Evolutionary conservation across 192 early-diverging fungal genomes (phyloP), one percentile per base, ranked within the genome.

Genomic region (Umbelopsis sp.): DNA sequence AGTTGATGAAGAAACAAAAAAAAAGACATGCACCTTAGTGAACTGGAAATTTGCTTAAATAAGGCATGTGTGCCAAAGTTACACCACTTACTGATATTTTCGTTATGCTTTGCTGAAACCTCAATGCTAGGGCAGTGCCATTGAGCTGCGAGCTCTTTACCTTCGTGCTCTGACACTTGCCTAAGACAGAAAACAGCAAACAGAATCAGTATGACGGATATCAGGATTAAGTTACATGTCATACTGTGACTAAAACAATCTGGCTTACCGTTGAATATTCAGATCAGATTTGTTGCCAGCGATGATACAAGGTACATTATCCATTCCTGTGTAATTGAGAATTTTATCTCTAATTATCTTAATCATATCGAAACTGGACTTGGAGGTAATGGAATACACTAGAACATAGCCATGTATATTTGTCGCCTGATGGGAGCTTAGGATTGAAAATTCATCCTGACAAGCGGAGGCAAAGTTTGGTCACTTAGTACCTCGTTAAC

Each of bases 241-340:
- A 41, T 41, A 41, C 38, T 11, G 36, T 5, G 36, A 8, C 9
- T 52, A 44, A 34, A 8, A 2, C 3, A 44, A 43, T 44, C n/a
- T 22, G n/a, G 36, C 71, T 70, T 82, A 81, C 53, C 91, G 82
- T 53, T 94, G 90, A 32, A 80, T 80, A 32, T 88, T 82, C 54
- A 99, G 73, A 84, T 99, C 97, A 10, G 87, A 86, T 81, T 99
- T 99, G 80, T 96, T 98, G 14, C 92, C 96, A 24, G 96, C 95
- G 78, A 98, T 82, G 21, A 96, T 92, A 74, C 93, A 91, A 9
- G 93, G 93, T 8, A 98, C 94, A 80, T 88, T 93, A 69, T 96
- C 93, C 36, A 91, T 91, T 21, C 96, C 96, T 4, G 93, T 91
- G 71, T 91, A 92, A 78, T 96, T 92, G 68, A 98, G 83, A 65